phyloP scores from a whole-genome alignment of 805 yeast genomes.

The Metschnikowia shivogae region DNA sequence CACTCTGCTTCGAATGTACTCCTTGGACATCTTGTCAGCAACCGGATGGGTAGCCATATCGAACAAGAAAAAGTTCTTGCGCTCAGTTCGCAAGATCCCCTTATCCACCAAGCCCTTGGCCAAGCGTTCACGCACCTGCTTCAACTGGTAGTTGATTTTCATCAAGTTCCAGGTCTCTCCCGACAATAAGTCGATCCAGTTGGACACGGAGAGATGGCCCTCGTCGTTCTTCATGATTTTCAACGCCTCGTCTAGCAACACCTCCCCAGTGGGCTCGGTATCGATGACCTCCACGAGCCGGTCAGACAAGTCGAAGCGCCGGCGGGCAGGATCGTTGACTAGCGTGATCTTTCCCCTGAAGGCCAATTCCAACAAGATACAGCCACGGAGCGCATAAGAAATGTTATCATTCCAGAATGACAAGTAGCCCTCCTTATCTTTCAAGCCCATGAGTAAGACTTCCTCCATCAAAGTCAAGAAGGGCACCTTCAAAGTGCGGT shows the following conservation, averaged over 20 bases:
- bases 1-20: slow-evolving; percentile 69
- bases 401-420: slow-evolving; percentile 98
- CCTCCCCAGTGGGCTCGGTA: slow-evolving; percentile 88
- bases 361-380: slow-evolving; percentile 88
- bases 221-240: slow-evolving; percentile 85
- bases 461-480: slow-evolving; percentile 93
- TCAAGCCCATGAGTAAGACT: slow-evolving; percentile 85
- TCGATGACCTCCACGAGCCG: slow-evolving; percentile 85
- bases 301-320: slow-evolving; percentile 83
- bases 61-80: slow-evolving; percentile 87
- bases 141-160: slow-evolving; percentile 91
- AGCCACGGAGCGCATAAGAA: slow-evolving; percentile 92
- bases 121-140: slow-evolving; percentile 93
- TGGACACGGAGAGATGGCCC: slow-evolving; percentile 68
- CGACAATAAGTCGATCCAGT: slow-evolving; percentile 89
- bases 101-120: slow-evolving; percentile 97
- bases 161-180: slow-evolving; percentile 98
- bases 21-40: slow-evolving; percentile 81
- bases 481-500: slow-evolving; percentile 49
- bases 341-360: slow-evolving; percentile 84
- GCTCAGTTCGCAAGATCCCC: slow-evolving; percentile 92
- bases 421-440: slow-evolving; percentile 92
- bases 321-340: slow-evolving; percentile 88
- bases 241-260: slow-evolving; percentile 86
- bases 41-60: slow-evolving; percentile 99